A percentile compares a stretch with the other conserved stretches of the same genome.
Evolutionary conservation across 139 green algal species (phyloP).

Genomic region (Picochlorum sp.): DNA sequence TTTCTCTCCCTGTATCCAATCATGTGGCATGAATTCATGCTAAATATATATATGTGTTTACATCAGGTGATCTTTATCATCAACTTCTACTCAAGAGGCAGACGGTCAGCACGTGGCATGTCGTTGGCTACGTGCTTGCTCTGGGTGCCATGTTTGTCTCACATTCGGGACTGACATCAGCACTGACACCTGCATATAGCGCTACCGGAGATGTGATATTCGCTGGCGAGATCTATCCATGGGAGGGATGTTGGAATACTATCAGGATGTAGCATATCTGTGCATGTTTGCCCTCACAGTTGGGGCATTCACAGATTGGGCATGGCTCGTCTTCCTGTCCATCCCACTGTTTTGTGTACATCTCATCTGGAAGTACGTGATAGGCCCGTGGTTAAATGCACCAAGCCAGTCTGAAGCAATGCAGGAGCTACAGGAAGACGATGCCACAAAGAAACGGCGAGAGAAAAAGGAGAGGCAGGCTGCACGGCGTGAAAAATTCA

Average conservation of each 20-base stretch:
- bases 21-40: not conserved
- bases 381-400: slow-evolving; percentile 26
- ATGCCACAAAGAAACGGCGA: slow-evolving; percentile 23
- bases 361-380: slow-evolving; percentile 11
- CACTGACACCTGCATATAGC: slow-evolving; percentile 36
- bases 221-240: slow-evolving; percentile 55
- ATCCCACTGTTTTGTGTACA: slow-evolving; percentile 26
- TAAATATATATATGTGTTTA: not conserved
- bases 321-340: slow-evolving; percentile 35
- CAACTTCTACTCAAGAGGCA: slow-evolving; percentile 19
- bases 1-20: too few relatives aligned
- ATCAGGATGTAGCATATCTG: slow-evolving; percentile 67
- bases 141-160: slow-evolving; percentile 23
- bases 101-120: slow-evolving; percentile 12
- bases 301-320: slow-evolving; percentile 36
- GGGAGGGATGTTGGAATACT: slow-evolving; percentile 54
- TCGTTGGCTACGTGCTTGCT: slow-evolving; percentile 23
- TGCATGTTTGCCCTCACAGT: slow-evolving; percentile 45
- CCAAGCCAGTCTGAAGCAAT: not conserved
- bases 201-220: slow-evolving; percentile 48
- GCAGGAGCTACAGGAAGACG: slow-evolving; percentile 7
- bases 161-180: slow-evolving; percentile 37
- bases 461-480: slow-evolving; percentile 45
- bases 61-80: slow-evolving; percentile 21
- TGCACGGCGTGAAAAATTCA: slow-evolving; percentile 22